These are phyloP conservation scores for Neopestalotiopsis sp. DNA, from an alignment of 2,329 filamentous ascomycete species.

Conservation along the genomic window DNA sequence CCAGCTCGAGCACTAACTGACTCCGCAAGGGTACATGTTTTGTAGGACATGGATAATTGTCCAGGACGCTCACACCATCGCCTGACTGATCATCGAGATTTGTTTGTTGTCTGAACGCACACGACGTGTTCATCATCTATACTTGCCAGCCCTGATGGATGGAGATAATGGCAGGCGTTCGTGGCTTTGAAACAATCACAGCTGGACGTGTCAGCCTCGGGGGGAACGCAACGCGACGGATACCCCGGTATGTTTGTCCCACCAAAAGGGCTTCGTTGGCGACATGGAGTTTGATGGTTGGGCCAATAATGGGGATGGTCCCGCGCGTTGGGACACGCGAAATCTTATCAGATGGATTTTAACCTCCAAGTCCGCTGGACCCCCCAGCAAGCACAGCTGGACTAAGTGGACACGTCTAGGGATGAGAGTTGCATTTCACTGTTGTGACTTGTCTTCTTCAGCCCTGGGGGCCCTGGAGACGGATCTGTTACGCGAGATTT, in stretches of 20 bases:
- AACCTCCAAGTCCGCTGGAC: neutral
- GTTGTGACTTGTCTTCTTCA: neutral
- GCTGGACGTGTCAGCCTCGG: neutral
- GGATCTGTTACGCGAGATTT: constrained; percentile 12
- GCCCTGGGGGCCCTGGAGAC: neutral
- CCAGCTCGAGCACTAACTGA: neutral
- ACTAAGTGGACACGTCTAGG: constrained; percentile 3
- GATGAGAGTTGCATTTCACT: neutral
- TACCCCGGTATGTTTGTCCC: neutral
- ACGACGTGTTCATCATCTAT: neutral
- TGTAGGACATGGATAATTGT: neutral
- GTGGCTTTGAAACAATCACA: neutral
- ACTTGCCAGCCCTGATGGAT: neutral
- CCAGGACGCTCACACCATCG: neutral
- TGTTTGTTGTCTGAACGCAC: neutral
- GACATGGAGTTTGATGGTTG: neutral
- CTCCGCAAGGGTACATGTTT: neutral
- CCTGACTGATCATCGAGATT: neutral
- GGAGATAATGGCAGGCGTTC: neutral
- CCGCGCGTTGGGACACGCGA: neutral
- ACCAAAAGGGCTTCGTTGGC: neutral
- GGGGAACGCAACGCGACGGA: neutral
- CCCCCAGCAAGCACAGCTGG: neutral
- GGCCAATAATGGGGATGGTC: neutral
- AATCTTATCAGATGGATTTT: constrained; percentile 14